Evolutionary conservation across 306 rosid genomes (phyloP).

Genomic region (Biancaea sappan): DNA sequence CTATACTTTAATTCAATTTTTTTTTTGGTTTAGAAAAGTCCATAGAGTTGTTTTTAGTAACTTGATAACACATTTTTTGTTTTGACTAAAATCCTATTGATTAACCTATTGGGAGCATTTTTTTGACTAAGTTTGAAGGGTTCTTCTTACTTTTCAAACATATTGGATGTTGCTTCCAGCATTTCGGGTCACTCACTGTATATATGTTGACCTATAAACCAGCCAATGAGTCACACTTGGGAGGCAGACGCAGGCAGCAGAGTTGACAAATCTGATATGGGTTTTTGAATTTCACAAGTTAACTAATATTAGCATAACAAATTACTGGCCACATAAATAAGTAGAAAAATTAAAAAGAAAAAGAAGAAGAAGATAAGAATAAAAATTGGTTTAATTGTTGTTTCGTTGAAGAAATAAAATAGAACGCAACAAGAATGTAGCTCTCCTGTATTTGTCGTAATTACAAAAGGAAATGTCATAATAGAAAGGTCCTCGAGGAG

Average conservation of each 20-base stretch:
- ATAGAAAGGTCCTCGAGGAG: background rate
- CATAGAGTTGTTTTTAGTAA: too few relatives aligned
- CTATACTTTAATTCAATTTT: too few relatives aligned
- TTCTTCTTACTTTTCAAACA: background rate
- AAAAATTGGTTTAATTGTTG: background rate
- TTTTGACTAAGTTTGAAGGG: background rate
- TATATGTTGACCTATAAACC: background rate
- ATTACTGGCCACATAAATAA: too few relatives aligned
- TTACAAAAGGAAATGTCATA: background rate
- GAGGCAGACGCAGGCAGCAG: background rate
- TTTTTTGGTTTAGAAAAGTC: too few relatives aligned
- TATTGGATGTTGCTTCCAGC: background rate
- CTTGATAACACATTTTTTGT: too few relatives aligned
- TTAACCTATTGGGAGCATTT: too few relatives aligned
- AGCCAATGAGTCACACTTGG: background rate
- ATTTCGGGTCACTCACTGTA: background rate
- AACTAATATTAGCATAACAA: background rate
- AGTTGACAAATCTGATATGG: background rate
- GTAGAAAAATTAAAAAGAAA: too few relatives aligned
- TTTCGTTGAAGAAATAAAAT: background rate
- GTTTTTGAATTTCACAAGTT: background rate
- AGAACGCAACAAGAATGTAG: background rate
- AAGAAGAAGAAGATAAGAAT: too few relatives aligned
- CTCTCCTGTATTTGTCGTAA: background rate
- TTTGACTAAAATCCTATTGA: too few relatives aligned